These are phyloP conservation scores for Cadophora gregata DNA, from an alignment of 2,329 filamentous ascomycete genomes.

Conservation along the genomic window DNA sequence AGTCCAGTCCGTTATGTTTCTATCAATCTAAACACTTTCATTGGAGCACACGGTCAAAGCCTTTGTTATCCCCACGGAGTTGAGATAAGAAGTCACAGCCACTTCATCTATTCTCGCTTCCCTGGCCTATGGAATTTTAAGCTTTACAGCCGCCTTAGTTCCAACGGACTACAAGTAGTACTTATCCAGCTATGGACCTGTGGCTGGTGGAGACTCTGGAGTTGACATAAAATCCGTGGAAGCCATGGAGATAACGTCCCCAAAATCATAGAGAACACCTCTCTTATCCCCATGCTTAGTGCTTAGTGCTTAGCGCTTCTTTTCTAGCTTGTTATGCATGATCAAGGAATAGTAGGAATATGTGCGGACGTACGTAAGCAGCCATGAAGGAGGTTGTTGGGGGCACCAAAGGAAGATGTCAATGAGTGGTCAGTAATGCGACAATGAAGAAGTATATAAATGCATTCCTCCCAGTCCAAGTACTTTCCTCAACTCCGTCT, in stretches of 20 bases:
- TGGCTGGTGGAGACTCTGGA: background rate
- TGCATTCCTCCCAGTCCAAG: background rate
- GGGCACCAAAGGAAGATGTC: too few relatives aligned
- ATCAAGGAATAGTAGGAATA: background rate
- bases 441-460: background rate
- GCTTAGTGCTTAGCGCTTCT: background rate
- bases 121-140: background rate
- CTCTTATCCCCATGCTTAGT: background rate
- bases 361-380: background rate
- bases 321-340: background rate
- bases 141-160: background rate
- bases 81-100: constrained; percentile 6
- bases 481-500: too few relatives aligned
- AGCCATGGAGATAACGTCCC: background rate
- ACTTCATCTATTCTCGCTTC: background rate
- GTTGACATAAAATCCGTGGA: constrained; percentile 3
- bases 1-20: background rate
- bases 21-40: background rate
- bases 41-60: background rate
- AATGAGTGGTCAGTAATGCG: too few relatives aligned
- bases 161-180: background rate
- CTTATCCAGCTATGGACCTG: background rate
- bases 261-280: background rate
- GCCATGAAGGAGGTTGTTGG: background rate
- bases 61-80: constrained; percentile 13